These are phyloP conservation scores for Pyrenula aspistea DNA, from an alignment of 495 filamentous ascomycete genomes.

Conservation along the genomic window DNA sequence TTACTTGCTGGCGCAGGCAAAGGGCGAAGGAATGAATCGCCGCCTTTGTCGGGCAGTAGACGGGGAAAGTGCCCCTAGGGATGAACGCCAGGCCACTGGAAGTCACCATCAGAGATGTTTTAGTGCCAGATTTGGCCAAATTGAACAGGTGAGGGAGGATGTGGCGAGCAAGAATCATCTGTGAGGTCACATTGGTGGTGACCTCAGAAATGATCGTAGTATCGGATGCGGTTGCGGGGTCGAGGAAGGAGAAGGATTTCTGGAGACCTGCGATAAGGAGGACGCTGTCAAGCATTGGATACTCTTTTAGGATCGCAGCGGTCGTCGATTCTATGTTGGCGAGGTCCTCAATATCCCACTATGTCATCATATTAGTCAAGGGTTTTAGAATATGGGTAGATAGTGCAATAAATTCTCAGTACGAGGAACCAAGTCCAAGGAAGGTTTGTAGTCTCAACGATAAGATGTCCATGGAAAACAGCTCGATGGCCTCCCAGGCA, in stretches of 20 bases:
- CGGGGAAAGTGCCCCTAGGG: slow-evolving; percentile 19
- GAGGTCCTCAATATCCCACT: slow-evolving; percentile 12
- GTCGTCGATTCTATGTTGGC: slow-evolving; percentile 11
- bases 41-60: slow-evolving; percentile 24
- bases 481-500: no score
- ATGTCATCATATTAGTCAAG: neutral
- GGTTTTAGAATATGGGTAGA: neutral
- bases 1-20: slow-evolving; percentile 17
- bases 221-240: slow-evolving; percentile 11
- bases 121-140: slow-evolving; percentile 20
- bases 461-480: no score
- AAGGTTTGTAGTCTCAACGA: no score
- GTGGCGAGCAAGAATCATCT: slow-evolving; percentile 16
- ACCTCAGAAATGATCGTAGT: slow-evolving; percentile 12
- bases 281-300: slow-evolving; percentile 23
- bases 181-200: slow-evolving; percentile 19
- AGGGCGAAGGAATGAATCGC: slow-evolving; percentile 17
- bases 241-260: slow-evolving; percentile 9
- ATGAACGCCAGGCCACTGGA: slow-evolving; percentile 21
- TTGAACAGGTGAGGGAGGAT: slow-evolving; percentile 22
- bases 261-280: slow-evolving; percentile 21
- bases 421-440: neutral
- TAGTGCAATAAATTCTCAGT: slow-evolving; percentile 2
- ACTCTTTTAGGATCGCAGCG: slow-evolving; percentile 6
- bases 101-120: slow-evolving; percentile 19